Conservation (phyloP, 352 stramenopile species). For the Phytophthora chlamydospora region DNA sequence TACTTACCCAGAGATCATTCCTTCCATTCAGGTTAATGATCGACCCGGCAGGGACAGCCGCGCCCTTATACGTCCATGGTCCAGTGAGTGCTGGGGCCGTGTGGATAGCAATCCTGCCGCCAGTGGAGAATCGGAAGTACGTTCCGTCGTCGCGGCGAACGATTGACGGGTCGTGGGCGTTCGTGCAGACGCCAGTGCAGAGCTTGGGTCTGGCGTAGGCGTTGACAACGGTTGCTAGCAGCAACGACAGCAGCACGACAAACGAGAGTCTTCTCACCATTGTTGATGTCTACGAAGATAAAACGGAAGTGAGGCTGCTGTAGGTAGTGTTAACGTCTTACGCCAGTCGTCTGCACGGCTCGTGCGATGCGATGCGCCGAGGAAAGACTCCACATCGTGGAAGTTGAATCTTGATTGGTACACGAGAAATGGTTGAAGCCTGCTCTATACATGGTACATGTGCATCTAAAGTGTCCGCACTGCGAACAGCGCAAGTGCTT, state of each 20-base stretch:
- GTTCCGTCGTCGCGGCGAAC: constrained; percentile 37
- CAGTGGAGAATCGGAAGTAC: constrained; percentile 45
- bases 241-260: constrained; percentile 1
- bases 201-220: constrained; percentile 11
- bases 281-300: not conserved
- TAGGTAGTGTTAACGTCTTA: no score
- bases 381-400: no score
- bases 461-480: no score
- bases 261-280: constrained; percentile 1
- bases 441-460: no score
- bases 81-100: constrained; percentile 33
- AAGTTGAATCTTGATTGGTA: no score
- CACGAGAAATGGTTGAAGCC: no score
- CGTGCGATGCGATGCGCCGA: no score
- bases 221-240: constrained; percentile 6
- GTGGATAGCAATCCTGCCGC: constrained; percentile 39
- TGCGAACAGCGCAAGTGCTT: no score
- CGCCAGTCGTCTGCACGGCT: no score
- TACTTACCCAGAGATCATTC: constrained; percentile 34
- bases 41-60: constrained; percentile 34
- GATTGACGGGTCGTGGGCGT: constrained; percentile 38
- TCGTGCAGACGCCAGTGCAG: constrained; percentile 16
- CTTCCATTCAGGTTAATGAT: constrained; percentile 35
- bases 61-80: constrained; percentile 38
- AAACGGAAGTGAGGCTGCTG: no score